phyloP scores from a whole-genome alignment of 2,329 filamentous ascomycete species.

The Fusarium burgessii region DNA sequence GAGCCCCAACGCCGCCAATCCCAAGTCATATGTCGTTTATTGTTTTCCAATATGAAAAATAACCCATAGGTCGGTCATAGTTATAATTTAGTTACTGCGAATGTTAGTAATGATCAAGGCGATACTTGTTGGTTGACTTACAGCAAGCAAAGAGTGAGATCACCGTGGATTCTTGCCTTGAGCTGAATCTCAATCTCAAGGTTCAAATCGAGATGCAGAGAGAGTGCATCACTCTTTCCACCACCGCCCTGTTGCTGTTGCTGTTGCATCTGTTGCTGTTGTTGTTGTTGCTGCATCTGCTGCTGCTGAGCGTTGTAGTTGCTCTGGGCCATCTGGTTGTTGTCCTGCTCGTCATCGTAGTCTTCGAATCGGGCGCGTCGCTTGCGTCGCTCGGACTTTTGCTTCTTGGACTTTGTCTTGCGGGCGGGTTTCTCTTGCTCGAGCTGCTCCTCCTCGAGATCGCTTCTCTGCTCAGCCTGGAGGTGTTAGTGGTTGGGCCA shows the following conservation, averaged over 20 bases:
- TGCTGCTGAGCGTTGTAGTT: constrained; percentile 35
- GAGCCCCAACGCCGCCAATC: constrained; percentile 25
- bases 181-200: constrained; percentile 86
- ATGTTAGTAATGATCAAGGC: background rate
- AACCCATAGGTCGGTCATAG: background rate
- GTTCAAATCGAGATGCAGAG: constrained; percentile 81
- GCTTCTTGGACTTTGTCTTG: constrained; percentile 41
- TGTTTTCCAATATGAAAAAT: constrained; percentile 2
- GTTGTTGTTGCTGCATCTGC: constrained; percentile 31
- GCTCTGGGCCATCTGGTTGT: constrained; percentile 30
- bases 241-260: constrained; percentile 37
- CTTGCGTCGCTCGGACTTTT: constrained; percentile 36
- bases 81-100: constrained; percentile 27
- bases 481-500: background rate
- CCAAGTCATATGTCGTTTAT: constrained; percentile 23
- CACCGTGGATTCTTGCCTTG: constrained; percentile 87
- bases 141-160: constrained; percentile 80
- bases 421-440: constrained; percentile 34
- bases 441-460: constrained; percentile 34
- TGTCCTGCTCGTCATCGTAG: constrained; percentile 30
- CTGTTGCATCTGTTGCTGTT: constrained; percentile 20
- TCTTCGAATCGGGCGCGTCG: constrained; percentile 31
- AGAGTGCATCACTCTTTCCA: constrained; percentile 57
- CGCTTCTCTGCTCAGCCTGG: constrained; percentile 29
- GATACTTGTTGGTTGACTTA: constrained; percentile 51